Base-by-base conservation (phyloP, 1,139 yeast genomes). In the Candida sp. region DNA sequence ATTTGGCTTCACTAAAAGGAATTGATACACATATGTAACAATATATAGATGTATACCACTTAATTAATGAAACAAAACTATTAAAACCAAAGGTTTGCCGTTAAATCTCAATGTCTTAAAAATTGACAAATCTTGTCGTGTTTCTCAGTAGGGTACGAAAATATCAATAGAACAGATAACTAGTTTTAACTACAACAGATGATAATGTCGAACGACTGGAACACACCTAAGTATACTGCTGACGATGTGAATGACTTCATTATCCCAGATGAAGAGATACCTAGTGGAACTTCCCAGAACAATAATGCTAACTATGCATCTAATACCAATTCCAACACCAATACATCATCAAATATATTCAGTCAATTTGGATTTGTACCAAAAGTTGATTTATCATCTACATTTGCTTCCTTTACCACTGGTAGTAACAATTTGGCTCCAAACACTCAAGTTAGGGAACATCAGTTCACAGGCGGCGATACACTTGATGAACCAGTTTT, bases 401-500 rank as follows among this genome's bases (percentile, higher is more conserved):
- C 73, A 6, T 71, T 70, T 49, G 57, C 70, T 9, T 74, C 76
- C 5, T 72, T 72, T 49, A 56, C 62, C 5, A 50, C 59, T 21
- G 51, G 62, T 5, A 45, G 55, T 27, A 52, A 56, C 9, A 46
- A 54, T 6, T 55, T 73, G 40, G 64, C 69, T 9, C 70, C 69
- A 8, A 77, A 79, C 49, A 82, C 79, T 50, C 77, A 77, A 44
- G 73, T 85, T 25, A 76, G 78, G 50, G 93, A 85, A 58, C 77
- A 88, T 34, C 84, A 87, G 49, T 87, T 84, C 60, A 67, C 84
- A 25, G 96, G 96, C 2, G 93, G 95, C 35, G 89, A 87, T 57
- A 87, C 96, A 1, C 66, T 88, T n/a, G 95, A 88, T 60, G 96
- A 88, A 65, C 89, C 95, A 0, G 90, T 88, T 3, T 62, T 77